These are phyloP conservation scores for Pichia cabralensis DNA, from an alignment of 805 yeast species.

Conservation along the genomic window DNA sequence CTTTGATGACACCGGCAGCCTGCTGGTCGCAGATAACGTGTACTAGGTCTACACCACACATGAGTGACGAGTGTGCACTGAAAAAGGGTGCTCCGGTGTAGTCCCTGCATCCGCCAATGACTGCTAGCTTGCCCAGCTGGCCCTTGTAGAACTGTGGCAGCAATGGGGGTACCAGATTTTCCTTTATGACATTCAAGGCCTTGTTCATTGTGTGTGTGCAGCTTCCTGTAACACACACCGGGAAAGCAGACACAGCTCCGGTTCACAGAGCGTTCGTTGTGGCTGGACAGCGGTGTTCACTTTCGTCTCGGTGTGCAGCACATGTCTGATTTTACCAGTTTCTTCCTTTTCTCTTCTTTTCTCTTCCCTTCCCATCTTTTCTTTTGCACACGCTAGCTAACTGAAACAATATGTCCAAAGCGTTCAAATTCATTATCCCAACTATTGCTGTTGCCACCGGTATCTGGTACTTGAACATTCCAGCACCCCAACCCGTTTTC, in stretches of 20 bases:
- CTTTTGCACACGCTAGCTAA: no score
- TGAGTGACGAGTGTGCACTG: constrained; percentile 74
- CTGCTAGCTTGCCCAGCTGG: constrained; percentile 76
- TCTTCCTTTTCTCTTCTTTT: neutral
- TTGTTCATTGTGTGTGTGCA: no score
- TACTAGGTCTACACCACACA: constrained; percentile 79
- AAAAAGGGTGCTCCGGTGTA: constrained; percentile 97
- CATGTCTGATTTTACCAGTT: no score
- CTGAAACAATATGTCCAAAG: constrained; percentile 7
- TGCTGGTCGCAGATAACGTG: constrained; percentile 77
- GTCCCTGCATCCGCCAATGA: constrained; percentile 91
- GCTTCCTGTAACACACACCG: no score
- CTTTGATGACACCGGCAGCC: constrained; percentile 75
- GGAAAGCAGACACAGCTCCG: no score
- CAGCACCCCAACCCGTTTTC: constrained; percentile 37
- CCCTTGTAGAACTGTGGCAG: constrained; percentile 73
- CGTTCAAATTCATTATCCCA: constrained; percentile 15
- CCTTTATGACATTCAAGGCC: no score
- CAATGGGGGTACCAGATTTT: constrained; percentile 83
- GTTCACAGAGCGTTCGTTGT: no score
- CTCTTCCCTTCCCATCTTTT: neutral
- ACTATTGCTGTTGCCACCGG: constrained; percentile 35
- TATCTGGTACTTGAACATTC: constrained; percentile 24
- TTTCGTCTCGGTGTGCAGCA: no score
- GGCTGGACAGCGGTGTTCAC: no score